Evolutionary conservation across 352 stramenopile species (phyloP).

Genomic region (Phytophthora europaea): DNA sequence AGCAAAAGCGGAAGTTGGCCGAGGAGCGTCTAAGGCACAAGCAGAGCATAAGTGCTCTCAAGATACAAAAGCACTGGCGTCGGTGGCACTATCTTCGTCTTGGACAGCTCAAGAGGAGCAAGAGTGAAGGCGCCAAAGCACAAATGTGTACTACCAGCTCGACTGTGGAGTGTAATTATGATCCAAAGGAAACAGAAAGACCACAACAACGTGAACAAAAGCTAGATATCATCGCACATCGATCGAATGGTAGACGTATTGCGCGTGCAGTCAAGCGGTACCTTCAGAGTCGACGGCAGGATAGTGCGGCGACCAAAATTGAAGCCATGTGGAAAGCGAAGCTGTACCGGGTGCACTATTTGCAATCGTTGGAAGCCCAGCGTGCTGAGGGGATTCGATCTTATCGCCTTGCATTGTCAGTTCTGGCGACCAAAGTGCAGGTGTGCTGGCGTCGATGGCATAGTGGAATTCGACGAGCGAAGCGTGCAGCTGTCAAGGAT

Average conservation of each 20-base stretch:
- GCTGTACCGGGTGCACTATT: slow-evolving; percentile 27
- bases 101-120: slow-evolving; percentile 2
- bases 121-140: neutral
- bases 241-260: slow-evolving; percentile 25
- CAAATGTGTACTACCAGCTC: neutral
- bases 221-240: slow-evolving; percentile 20
- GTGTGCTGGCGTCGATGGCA: slow-evolving; percentile 48
- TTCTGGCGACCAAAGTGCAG: slow-evolving; percentile 45
- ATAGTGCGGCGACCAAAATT: slow-evolving; percentile 38
- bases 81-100: slow-evolving; percentile 18
- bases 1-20: slow-evolving; percentile 28
- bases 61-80: slow-evolving; percentile 45
- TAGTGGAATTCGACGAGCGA: slow-evolving; percentile 28
- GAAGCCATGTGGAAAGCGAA: slow-evolving; percentile 38
- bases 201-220: slow-evolving; percentile 16
- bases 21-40: slow-evolving; percentile 29
- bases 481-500: slow-evolving; percentile 41
- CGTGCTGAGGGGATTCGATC: slow-evolving; percentile 28
- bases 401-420: slow-evolving; percentile 37
- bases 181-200: neutral
- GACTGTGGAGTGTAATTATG: neutral
- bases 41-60: slow-evolving; percentile 34
- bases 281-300: slow-evolving; percentile 9
- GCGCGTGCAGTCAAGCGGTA: slow-evolving; percentile 25
- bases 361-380: slow-evolving; percentile 29